Evolutionary conservation across 345 rosid genomes (phyloP), one percentile per base, ranked within the genome.

Genomic region (Citrus cavaleriei): DNA sequence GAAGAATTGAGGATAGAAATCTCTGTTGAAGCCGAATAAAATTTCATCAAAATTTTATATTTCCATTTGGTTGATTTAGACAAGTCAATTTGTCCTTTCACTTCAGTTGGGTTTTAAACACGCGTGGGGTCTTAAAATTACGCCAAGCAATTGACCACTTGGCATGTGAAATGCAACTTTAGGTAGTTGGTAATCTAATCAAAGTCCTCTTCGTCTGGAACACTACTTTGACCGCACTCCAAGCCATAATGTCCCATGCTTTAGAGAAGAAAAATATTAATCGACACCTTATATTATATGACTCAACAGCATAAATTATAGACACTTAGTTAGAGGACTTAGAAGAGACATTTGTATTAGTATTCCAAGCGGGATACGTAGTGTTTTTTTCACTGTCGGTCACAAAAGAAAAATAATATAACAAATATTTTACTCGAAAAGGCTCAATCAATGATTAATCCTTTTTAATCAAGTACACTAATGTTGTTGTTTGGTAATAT

Each of bases 401-500:
- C 4, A 42, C 74, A 58, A 58, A 13, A 30, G 30, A 12, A 34
- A 66, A 32, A 12, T 16, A 14, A 65, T n/a, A 18, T 64, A 34
- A 55, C 57, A 18, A 5, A 0, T 32, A 34, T 64, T 64, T 32
- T 34, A 21, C 34, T 65, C 34, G 21, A 5, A 35, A 63, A 35
- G 6, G 25, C 38, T 58, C n/a, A 21, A 32, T 72, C 32, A 35
- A 73, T 58, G 21, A 74, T 61, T 46, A 21, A 63, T 21, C 14
- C 16, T 32, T 63, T 63, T 2, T 21, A 49, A 46, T 49, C 4
- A 75, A 63, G 61, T 21, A 12, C 19, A 18, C 10, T 76, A 32
- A 21, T 34, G 51, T 54, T 30, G 55, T 18, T 4, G 81, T 70
- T 82, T 74, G 81, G 83, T 85, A 61, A 70, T 60, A 68, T 38